These are phyloP conservation scores for Aspergillus sp. DNA, from an alignment of 2,329 filamentous ascomycete genomes.

Conservation along the genomic window DNA sequence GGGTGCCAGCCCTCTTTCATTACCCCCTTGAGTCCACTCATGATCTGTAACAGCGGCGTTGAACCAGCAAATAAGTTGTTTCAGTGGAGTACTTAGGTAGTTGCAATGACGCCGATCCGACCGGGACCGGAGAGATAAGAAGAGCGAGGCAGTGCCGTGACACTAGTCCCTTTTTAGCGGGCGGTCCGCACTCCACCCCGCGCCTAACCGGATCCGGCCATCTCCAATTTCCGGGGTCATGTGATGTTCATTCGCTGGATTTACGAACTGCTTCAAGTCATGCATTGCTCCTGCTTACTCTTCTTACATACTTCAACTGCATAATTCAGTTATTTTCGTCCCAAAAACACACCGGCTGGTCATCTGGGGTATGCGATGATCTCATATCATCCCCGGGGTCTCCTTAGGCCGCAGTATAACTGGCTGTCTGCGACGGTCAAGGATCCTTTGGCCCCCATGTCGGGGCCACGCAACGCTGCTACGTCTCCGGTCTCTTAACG, in stretches of 20 bases:
- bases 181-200: background rate
- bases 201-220: slow-evolving; percentile 1
- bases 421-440: background rate
- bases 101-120: slow-evolving; percentile 9
- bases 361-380: background rate
- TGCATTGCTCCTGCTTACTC: background rate
- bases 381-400: background rate
- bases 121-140: slow-evolving; percentile 6
- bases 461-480: slow-evolving; percentile 8
- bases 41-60: slow-evolving; percentile 25
- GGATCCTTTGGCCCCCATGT: slow-evolving; percentile 1
- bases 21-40: slow-evolving; percentile 52
- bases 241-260: background rate
- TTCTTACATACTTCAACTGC: background rate
- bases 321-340: background rate
- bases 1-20: slow-evolving; percentile 59
- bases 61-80: background rate
- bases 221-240: background rate
- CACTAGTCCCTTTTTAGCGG: too few species aligned
- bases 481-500: background rate
- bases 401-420: background rate
- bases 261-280: background rate
- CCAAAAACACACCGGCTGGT: background rate
- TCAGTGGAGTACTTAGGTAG: background rate
- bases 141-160: slow-evolving; percentile 2